These are phyloP conservation scores for Serpula lacrymans DNA, from an alignment of 768 basidiomycete species.

Conservation along the genomic window DNA sequence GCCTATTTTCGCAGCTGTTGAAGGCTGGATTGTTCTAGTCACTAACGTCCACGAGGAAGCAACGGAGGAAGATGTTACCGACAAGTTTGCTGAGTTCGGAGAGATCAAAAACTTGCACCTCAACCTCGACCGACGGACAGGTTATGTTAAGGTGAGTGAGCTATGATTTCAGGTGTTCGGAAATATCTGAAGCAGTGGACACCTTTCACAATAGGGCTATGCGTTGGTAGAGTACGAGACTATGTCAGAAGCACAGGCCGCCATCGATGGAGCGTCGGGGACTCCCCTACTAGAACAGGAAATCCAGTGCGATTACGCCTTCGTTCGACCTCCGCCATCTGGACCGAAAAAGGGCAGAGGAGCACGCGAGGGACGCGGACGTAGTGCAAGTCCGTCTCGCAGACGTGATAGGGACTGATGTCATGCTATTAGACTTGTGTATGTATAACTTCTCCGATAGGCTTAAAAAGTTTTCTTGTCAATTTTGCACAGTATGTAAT, in stretches of 20 bases:
- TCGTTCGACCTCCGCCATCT: constrained; percentile 79
- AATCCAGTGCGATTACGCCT: constrained; percentile 89
- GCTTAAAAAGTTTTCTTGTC: no score
- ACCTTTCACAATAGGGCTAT: constrained; percentile 69
- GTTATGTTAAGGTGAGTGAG: constrained; percentile 93
- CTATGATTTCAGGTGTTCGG: background rate
- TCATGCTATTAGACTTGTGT: no score
- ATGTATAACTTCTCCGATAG: no score
- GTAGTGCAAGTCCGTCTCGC: constrained; percentile 78
- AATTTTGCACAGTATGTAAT: no score
- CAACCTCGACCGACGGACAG: constrained; percentile 94
- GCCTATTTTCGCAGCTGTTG: constrained; percentile 65
- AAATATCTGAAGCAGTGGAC: background rate
- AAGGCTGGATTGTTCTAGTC: constrained; percentile 98
- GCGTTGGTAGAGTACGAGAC: constrained; percentile 97
- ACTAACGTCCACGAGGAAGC: constrained; percentile 98
- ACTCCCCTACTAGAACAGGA: constrained; percentile 81
- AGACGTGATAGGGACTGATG: constrained; percentile 39
- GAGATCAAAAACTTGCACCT: constrained; percentile 98
- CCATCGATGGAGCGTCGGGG: constrained; percentile 87
- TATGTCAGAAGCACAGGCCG: constrained; percentile 88
- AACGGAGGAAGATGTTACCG: constrained; percentile 93
- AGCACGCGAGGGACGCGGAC: constrained; percentile 54
- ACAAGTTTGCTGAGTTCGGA: constrained; percentile 95
- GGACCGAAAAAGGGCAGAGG: constrained; percentile 77